These are phyloP conservation scores for Aquanectria penicillioides DNA, from an alignment of 2,329 filamentous ascomycete genomes.

Conservation along the genomic window DNA sequence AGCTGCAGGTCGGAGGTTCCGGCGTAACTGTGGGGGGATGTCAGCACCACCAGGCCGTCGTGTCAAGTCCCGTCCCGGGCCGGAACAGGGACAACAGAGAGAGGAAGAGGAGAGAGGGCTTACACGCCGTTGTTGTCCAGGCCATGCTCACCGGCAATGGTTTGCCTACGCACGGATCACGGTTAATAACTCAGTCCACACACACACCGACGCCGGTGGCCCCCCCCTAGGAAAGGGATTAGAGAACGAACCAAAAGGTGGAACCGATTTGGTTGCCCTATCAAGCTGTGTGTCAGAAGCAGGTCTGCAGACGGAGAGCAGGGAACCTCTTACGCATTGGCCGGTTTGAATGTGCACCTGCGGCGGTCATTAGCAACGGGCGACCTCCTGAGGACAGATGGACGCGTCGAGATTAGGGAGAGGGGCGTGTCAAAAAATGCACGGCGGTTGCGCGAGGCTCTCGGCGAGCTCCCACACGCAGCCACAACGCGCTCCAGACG, in stretches of 20 bases:
- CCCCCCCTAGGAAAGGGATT: too few relatives aligned
- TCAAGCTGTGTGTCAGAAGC: constrained; percentile 49
- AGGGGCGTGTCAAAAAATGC: neutral
- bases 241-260: constrained; percentile 78
- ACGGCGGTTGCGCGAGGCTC: neutral
- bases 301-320: neutral
- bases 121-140: constrained; percentile 93
- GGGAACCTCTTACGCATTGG: constrained; percentile 80
- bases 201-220: too few relatives aligned
- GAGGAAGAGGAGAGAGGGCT: too few relatives aligned
- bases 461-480: too few relatives aligned
- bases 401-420: too few relatives aligned
- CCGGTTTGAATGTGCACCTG: constrained; percentile 99
- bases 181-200: neutral
- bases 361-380: constrained; percentile 5
- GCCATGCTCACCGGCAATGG: constrained; percentile 90
- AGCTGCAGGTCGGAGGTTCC: constrained; percentile 98
- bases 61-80: too few relatives aligned
- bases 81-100: too few relatives aligned
- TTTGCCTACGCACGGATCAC: too few relatives aligned
- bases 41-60: neutral
- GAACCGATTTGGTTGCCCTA: constrained; percentile 99
- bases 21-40: constrained; percentile 70
- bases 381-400: neutral
- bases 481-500: too few relatives aligned